phyloP scores from a whole-genome alignment of 768 basidiomycete species.

The Boletus sp. region DNA sequence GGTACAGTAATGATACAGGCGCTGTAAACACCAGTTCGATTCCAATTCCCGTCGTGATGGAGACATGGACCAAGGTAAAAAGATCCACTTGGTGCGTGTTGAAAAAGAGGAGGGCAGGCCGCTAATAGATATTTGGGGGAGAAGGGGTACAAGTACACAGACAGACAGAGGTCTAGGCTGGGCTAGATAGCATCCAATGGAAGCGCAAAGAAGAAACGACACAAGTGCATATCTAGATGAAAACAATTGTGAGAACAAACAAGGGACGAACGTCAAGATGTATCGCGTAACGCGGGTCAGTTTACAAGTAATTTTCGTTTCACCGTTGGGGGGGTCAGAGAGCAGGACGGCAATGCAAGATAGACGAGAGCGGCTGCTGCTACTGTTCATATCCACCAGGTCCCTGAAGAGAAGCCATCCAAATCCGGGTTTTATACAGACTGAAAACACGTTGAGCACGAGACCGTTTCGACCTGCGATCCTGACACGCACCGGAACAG shows the following conservation, averaged over 20 bases:
- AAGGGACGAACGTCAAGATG: slow-evolving; percentile 19
- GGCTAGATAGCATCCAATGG: slow-evolving; percentile 30
- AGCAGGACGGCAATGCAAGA: background rate
- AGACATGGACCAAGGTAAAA: background rate
- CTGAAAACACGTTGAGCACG: slow-evolving; percentile 35
- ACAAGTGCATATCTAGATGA: slow-evolving; percentile 34
- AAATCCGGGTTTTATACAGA: slow-evolving; percentile 91
- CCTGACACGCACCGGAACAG: slow-evolving; percentile 65
- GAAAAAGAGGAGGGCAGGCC: background rate
- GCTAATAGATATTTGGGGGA: slow-evolving; percentile 22
- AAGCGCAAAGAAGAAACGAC: background rate
- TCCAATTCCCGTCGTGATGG: slow-evolving; percentile 3
- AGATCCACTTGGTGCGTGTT: background rate
- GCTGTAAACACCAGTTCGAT: slow-evolving; percentile 6
- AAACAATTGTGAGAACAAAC: slow-evolving; percentile 10
- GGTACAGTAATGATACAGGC: slow-evolving; percentile 32
- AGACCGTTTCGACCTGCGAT: background rate
- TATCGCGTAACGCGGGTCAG: slow-evolving; percentile 19
- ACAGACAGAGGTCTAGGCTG: slow-evolving; percentile 26
- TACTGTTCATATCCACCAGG: slow-evolving; percentile 44
- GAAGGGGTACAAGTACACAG: slow-evolving; percentile 25
- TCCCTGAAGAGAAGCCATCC: slow-evolving; percentile 86
- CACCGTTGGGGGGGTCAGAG: background rate
- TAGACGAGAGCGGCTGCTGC: slow-evolving; percentile 1
- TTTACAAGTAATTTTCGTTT: slow-evolving; percentile 8